phyloP scores from a whole-genome alignment of 148 eudicot genomes.

The Rhododendron molle region DNA sequence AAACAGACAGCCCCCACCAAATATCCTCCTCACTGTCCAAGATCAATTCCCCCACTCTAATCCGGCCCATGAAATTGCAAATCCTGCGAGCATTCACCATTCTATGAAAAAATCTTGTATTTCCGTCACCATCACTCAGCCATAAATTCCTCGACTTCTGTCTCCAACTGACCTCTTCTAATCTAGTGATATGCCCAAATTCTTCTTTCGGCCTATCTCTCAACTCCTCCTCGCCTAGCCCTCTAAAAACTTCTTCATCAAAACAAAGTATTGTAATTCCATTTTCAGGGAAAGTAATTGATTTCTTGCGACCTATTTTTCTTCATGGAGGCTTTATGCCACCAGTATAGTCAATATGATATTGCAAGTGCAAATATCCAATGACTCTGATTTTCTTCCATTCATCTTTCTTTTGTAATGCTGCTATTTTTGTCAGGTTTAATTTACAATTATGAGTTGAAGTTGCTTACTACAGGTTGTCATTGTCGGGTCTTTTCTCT shows the following conservation, averaged over 20 bases:
- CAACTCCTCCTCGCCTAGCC: not conserved
- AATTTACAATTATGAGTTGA: not conserved
- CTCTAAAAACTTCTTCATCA: not conserved
- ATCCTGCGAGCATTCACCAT: not conserved
- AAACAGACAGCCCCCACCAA: not conserved
- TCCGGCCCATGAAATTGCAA: not conserved
- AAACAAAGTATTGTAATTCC: not conserved
- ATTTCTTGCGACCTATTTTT: not conserved
- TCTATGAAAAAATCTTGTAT: not conserved
- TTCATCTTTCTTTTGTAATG: not conserved
- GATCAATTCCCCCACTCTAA: not conserved
- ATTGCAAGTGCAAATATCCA: not conserved
- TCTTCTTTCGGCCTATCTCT: not conserved
- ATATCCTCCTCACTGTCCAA: not conserved
- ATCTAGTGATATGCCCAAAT: not conserved
- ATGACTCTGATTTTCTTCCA: not conserved
- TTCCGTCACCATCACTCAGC: not conserved
- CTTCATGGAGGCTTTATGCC: not conserved
- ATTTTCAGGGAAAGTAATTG: not conserved
- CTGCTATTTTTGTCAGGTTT: not conserved
- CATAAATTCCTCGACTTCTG: not conserved
- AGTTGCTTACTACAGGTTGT: slow-evolving; percentile 56
- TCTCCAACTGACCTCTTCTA: not conserved
- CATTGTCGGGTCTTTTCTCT: slow-evolving; percentile 76
- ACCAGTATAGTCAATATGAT: not conserved